Conservation (phyloP, 345 rosid species). For the Durio zibethinus region DNA sequence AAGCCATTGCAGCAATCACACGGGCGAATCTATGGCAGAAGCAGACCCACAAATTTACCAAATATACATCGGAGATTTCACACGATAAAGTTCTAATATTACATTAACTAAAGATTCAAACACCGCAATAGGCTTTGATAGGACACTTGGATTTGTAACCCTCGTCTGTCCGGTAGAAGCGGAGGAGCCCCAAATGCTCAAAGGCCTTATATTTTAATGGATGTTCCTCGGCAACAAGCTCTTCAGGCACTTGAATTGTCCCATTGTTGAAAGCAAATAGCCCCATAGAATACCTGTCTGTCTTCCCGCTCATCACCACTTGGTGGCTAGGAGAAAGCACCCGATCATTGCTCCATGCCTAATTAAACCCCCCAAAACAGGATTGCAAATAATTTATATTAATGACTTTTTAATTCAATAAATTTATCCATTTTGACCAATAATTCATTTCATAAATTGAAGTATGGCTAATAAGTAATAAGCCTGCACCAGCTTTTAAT, state of each 20-base stretch:
- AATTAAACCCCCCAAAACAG: not conserved
- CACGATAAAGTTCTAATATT: not conserved
- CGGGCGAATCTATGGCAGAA: not conserved
- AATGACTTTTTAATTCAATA: not conserved
- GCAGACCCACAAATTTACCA: not conserved
- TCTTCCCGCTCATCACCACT: conserved; percentile 40
- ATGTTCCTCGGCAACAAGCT: conserved; percentile 46
- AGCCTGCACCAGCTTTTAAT: too few relatives aligned
- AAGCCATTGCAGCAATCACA: not conserved
- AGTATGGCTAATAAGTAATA: not conserved
- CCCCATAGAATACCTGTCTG: conserved; percentile 48
- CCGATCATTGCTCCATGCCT: conserved; percentile 69
- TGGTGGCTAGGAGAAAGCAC: conserved; percentile 40
- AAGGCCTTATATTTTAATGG: conserved; percentile 47
- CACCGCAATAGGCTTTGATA: conserved; percentile 48
- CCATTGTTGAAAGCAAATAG: conserved; percentile 43
- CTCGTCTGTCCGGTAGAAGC: conserved; percentile 36
- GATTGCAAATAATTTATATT: not conserved
- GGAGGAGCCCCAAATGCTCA: conserved; percentile 42
- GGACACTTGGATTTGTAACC: conserved; percentile 43
- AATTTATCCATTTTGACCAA: not conserved
- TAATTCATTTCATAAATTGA: not conserved
- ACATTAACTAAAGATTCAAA: not conserved
- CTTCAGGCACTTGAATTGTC: conserved; percentile 31
- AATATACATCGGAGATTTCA: not conserved